Evolutionary conservation across 306 rosid species (phyloP), one percentile per base, ranked within the genome.

Genomic region (Erythrophleum fordii): DNA sequence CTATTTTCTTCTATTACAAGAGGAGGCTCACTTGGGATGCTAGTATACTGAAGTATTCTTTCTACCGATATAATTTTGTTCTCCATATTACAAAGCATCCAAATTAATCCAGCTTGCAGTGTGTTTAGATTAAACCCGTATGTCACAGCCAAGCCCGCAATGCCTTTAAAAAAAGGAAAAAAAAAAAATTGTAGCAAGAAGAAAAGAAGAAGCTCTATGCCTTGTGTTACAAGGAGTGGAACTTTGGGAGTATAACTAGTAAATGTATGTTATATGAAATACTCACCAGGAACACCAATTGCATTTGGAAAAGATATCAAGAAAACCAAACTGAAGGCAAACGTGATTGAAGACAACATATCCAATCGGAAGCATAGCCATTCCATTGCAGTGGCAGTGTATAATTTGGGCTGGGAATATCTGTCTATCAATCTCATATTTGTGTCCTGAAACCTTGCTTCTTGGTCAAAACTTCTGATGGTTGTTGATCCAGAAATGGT

Each of bases 131-230:
- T 87, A 59, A 91, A 91, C 66, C 97, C 98, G 69, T 91, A 94
- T 12, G 97, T 92, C 83, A 92, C 97, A 46, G 94, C 92, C 84
- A 94, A 87, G 66, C 96, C 98, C 23, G 98, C 92, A 73, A 94
- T 85, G 58, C 95, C 96, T 92, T 69, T 11, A 89, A 7, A 18
- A 60, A 31, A 72, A 34, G 2, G 20, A 26, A 26, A 61, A 60
- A n/a, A 14, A 13, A 73, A 61, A 2, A 0, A 22, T 22, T 37
- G 49, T 67, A 35, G 55, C 25, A 31, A 11, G 11, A 31, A 25
- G 62, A 39, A 73, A 52, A 5, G 44, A 41, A 46, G 44, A 62
- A 25, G 18, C 69, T 75, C 16, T 76, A 17, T 58, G 44, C 31
- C 58, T 37, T 34, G 51, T 76, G 37, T 66, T 70, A 58, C 12